Evolutionary conservation across 768 basidiomycete genomes (phyloP), one percentile per base, ranked within the genome.

Genomic region (Rhodotorula diobovata): DNA sequence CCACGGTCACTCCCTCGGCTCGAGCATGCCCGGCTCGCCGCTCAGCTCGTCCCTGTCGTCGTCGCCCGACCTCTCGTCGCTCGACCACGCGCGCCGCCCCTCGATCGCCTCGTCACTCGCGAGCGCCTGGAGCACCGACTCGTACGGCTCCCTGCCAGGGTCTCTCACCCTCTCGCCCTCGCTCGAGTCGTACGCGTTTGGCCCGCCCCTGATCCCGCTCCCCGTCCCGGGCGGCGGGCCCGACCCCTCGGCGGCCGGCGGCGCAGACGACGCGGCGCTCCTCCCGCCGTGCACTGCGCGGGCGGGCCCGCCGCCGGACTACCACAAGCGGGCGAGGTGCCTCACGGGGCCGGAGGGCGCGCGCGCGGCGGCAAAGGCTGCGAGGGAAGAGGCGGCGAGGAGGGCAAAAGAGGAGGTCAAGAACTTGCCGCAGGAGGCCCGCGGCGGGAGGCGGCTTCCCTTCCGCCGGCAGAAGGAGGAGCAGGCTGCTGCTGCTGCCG

Each of bases 311-410:
- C 46, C 61, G 37, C 61, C 67, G 43, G 34, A 63, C 35, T 11
- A 25, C 14, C 20, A 37, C 21, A 56, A 62, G 41, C 56, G 63
- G 18, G 41, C 37, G n/a, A 57, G 51, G 43, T 51, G 54, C 21
- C n/a, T 72, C 30, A 72, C 56, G 1, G 73, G 73, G 0, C 73
- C 73, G 5, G 73, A 74, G 34, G 73, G 66, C 2, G 73, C 73
- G 0, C 61, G 67, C 16, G 69, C 69, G 12, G 73, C 73, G 2
- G 73, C 73, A 21, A 70, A 71, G 51, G 67, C 66, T 1, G 73
- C 73, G 35, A n/a, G 63, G 48, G 73, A 70, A 46, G 73, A 63
- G 51, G 63, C 66, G 30, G 43, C 66, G 50, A 11, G 4, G 34
- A 23, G 73, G 5, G 73, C 73, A 11, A 59, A 55, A 37, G 73